Evolutionary conservation across 441 rosid genomes (phyloP).

Genomic region (Croton laevigatus): DNA sequence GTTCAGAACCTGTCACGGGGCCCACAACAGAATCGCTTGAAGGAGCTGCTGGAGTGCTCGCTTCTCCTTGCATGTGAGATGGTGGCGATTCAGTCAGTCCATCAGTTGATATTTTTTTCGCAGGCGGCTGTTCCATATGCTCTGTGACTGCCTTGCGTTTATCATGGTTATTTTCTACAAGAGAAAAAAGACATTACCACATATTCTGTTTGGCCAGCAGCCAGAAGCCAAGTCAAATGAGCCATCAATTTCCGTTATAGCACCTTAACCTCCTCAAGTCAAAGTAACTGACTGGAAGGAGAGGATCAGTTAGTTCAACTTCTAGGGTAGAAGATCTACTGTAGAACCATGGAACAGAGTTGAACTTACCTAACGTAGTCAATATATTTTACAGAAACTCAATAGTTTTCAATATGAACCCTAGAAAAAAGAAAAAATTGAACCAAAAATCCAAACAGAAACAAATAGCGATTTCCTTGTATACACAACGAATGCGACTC

Average conservation of each 20-base stretch:
- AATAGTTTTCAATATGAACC: not conserved
- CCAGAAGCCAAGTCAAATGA: not conserved
- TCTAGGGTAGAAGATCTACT: not conserved
- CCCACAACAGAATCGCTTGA: constrained; percentile 33
- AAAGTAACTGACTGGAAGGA: not conserved
- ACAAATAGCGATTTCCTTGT: not conserved
- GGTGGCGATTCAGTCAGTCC: constrained; percentile 39
- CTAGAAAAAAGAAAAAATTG: not conserved
- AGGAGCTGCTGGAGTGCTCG: constrained; percentile 29
- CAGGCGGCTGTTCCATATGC: constrained; percentile 42
- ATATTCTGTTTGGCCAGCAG: not conserved
- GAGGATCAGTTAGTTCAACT: not conserved
- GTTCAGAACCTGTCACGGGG: constrained; percentile 41
- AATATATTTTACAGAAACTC: too few relatives aligned
- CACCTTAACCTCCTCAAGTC: not conserved
- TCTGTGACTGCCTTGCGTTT: constrained; percentile 53
- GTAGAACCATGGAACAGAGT: too few relatives aligned
- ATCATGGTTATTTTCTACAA: constrained; percentile 32
- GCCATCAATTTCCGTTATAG: not conserved
- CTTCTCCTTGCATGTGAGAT: constrained; percentile 42
- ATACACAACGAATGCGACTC: not conserved
- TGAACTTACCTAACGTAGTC: too few relatives aligned
- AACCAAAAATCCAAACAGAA: not conserved
- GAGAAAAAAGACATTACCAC: constrained; percentile 9
- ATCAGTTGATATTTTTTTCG: constrained; percentile 52